Percentiles rank a stretch among this genome's conserved stretches.
Evolutionary conservation across 768 basidiomycete species (phyloP).

Genomic region (Cubamyces sp.): DNA sequence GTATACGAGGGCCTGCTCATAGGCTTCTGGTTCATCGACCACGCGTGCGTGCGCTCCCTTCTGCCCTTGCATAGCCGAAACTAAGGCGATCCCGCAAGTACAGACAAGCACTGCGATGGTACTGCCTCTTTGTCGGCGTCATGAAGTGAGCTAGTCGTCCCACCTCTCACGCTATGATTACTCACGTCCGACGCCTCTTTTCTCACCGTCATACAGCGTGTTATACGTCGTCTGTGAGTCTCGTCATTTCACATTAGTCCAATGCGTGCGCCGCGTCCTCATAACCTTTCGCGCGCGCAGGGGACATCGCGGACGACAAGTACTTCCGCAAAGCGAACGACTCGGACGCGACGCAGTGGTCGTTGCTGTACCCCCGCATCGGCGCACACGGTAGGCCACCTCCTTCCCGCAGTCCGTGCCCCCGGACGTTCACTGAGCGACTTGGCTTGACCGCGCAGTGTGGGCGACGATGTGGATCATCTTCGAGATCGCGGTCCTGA

Average conservation of each 20-base stretch:
- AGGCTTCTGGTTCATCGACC: slow-evolving; percentile 95
- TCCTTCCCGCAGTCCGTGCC: neutral
- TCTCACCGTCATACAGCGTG: slow-evolving; percentile 47
- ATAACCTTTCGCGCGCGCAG: slow-evolving; percentile 39
- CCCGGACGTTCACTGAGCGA: neutral
- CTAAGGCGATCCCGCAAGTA: slow-evolving; percentile 33
- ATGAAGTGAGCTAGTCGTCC: slow-evolving; percentile 64
- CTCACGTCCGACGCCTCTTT: slow-evolving; percentile 13
- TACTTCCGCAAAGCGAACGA: slow-evolving; percentile 95
- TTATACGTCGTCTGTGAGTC: slow-evolving; percentile 86
- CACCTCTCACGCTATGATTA: slow-evolving; percentile 1
- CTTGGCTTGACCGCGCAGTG: slow-evolving; percentile 46
- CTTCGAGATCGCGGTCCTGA: slow-evolving; percentile 74
- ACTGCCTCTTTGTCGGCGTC: slow-evolving; percentile 79
- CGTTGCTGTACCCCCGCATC: slow-evolving; percentile 70
- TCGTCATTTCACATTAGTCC: neutral
- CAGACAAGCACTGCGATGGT: slow-evolving; percentile 79
- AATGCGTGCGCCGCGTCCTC: neutral
- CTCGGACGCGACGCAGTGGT: slow-evolving; percentile 90
- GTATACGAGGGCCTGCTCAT: slow-evolving; percentile 85
- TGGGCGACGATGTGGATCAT: slow-evolving; percentile 89
- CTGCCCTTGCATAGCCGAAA: neutral
- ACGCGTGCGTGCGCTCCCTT: slow-evolving; percentile 60
- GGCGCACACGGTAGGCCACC: slow-evolving; percentile 66
- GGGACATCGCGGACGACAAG: slow-evolving; percentile 93